phyloP scores from a whole-genome alignment of 2,329 filamentous ascomycete species.

The Arthrobotrys iridis region DNA sequence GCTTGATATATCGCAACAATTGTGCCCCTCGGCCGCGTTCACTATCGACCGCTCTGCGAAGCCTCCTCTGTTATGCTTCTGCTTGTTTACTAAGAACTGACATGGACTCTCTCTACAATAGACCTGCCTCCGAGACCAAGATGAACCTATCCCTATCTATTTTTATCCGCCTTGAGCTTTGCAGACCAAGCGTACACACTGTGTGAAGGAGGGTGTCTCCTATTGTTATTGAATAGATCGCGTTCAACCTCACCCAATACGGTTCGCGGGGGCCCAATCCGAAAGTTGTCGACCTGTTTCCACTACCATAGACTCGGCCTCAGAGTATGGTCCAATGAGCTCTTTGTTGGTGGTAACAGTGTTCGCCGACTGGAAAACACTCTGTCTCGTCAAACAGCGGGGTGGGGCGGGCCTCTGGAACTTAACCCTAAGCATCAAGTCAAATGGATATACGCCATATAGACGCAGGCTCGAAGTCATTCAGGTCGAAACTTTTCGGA shows the following conservation, averaged over 20 bases:
- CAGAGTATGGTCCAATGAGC: conserved; percentile 48
- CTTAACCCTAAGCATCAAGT: conserved; percentile 55
- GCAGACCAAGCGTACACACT: conserved; percentile 43
- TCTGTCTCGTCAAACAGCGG: conserved; percentile 40
- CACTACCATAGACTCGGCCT: conserved; percentile 41
- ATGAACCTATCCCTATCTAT: conserved; percentile 17
- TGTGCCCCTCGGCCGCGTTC: conserved; percentile 44
- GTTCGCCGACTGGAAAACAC: conserved; percentile 49
- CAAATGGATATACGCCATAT: conserved; percentile 37
- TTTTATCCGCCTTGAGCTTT: conserved; percentile 23
- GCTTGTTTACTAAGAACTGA: conserved; percentile 40
- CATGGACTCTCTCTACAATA: conserved; percentile 44
- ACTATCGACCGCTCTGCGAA: conserved; percentile 26
- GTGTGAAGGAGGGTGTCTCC: conserved; percentile 34
- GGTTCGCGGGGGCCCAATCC: conserved; percentile 52
- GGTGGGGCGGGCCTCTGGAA: conserved; percentile 50
- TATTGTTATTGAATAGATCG: conserved; percentile 31
- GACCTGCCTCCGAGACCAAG: conserved; percentile 38
- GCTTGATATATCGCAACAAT: conserved; percentile 27
- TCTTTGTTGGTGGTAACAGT: conserved; percentile 29
- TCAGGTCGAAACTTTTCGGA: conserved; percentile 13
- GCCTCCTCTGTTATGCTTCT: conserved; percentile 28
- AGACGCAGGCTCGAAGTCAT: conserved; percentile 36
- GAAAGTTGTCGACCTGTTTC: conserved; percentile 31
- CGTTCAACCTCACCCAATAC: conserved; percentile 35